Evolutionary conservation across 169 alveolate species (phyloP).

Genomic region (Cryptosporidium ubiquitum): DNA sequence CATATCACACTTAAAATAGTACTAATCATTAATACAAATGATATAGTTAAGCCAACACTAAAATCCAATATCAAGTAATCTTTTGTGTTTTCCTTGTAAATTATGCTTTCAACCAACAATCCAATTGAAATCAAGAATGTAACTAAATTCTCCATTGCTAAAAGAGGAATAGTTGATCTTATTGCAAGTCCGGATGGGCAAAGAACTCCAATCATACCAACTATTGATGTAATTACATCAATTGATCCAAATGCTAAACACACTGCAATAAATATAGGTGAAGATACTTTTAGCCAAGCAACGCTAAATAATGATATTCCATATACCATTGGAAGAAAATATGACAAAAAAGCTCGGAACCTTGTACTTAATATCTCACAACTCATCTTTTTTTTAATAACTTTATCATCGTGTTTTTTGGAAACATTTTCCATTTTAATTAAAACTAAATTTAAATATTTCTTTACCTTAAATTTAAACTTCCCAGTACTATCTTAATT

Average conservation of each 20-base stretch:
- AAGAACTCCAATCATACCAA: constrained; percentile 68
- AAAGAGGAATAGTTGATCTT: constrained; percentile 68
- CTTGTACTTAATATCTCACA: constrained; percentile 54
- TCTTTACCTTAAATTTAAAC: neutral
- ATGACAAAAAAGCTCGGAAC: constrained; percentile 67
- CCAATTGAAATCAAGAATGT: constrained; percentile 67
- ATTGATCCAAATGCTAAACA: constrained; percentile 71
- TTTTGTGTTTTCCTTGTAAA: constrained; percentile 37
- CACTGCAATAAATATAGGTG: constrained; percentile 71
- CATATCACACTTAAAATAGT: constrained; percentile 49
- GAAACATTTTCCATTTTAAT: constrained; percentile 2
- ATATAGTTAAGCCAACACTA: constrained; percentile 68
- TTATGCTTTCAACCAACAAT: constrained; percentile 43
- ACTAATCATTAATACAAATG: constrained; percentile 61
- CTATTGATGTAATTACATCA: constrained; percentile 71
- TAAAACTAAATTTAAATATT: neutral
- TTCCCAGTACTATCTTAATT: neutral
- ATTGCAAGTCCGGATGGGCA: constrained; percentile 73
- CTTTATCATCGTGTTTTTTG: neutral
- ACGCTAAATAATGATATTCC: constrained; percentile 61
- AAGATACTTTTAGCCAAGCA: constrained; percentile 68
- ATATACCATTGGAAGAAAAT: constrained; percentile 69
- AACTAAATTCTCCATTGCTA: constrained; percentile 69
- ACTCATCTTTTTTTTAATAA: neutral
- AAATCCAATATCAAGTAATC: constrained; percentile 56